Evolutionary conservation across 257 asterid genomes (phyloP).

Genomic region (Solanum gracilifrons): DNA sequence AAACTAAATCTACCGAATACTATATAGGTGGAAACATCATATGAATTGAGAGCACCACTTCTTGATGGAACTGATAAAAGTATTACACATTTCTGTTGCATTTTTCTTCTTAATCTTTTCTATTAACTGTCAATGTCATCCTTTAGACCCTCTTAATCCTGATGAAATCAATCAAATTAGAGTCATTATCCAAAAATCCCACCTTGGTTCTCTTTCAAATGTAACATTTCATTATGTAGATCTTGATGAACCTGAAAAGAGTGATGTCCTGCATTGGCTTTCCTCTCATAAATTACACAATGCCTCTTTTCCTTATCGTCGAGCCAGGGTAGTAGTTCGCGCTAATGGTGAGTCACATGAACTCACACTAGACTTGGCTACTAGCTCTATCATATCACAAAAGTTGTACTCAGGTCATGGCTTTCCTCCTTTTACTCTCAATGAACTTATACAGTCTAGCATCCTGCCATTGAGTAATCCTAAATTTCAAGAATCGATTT

Average conservation of each 20-base stretch:
- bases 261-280: slow-evolving; percentile 40
- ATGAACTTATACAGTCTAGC: slow-evolving; percentile 34
- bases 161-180: slow-evolving; percentile 30
- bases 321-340: slow-evolving; percentile 37
- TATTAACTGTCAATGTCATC: slow-evolving; percentile 21
- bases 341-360: slow-evolving; percentile 25
- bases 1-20: too few relatives aligned
- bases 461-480: slow-evolving; percentile 20
- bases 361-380: slow-evolving; percentile 31
- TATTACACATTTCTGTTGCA: not conserved
- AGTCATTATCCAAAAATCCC: slow-evolving; percentile 1
- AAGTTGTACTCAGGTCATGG: slow-evolving; percentile 33
- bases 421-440: slow-evolving; percentile 42
- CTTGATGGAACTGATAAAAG: not conserved
- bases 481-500: slow-evolving; percentile 38
- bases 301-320: slow-evolving; percentile 23
- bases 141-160: slow-evolving; percentile 60
- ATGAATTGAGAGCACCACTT: not conserved
- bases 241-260: slow-evolving; percentile 22
- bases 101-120: not conserved
- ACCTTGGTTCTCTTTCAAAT: slow-evolving; percentile 4
- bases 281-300: slow-evolving; percentile 1
- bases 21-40: not conserved
- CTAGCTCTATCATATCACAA: slow-evolving; percentile 21
- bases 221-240: not conserved